A percentile compares a stretch with the other conserved stretches of the same genome.
Conservation (phyloP, 1,139 yeast species). For the Ogataea hybrid region DNA sequence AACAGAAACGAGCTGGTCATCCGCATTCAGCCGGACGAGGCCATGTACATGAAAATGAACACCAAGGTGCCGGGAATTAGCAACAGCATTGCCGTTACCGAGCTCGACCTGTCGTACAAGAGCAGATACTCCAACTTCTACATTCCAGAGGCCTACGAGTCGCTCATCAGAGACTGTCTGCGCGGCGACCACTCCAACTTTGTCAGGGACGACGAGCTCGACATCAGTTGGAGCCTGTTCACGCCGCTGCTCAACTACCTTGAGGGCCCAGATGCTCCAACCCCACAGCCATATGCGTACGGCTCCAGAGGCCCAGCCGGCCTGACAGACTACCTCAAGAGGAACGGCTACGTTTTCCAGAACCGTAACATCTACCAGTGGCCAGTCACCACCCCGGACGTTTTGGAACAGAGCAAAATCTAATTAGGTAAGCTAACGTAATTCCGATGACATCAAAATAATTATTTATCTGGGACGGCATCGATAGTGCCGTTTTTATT, state of each 20-base stretch:
- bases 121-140: conserved; percentile 82
- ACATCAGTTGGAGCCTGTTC: conserved; percentile 87
- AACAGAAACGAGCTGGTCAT: conserved; percentile 92
- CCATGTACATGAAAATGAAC: conserved; percentile 88
- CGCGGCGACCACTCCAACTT: conserved; percentile 95
- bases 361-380: conserved; percentile 68
- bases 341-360: conserved; percentile 68
- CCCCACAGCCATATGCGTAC: conserved; percentile 69
- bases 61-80: conserved; percentile 91
- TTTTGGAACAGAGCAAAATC: conserved; percentile 26
- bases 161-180: conserved; percentile 86
- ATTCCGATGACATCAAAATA: not conserved
- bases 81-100: conserved; percentile 78
- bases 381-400: conserved; percentile 70
- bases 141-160: conserved; percentile 98
- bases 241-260: conserved; percentile 84
- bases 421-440: conserved; percentile 8
- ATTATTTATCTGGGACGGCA: not conserved
- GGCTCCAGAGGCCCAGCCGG: conserved; percentile 88
- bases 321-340: conserved; percentile 57
- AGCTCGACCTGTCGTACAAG: conserved; percentile 83
- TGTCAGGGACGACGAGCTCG: conserved; percentile 97
- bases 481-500: too few relatives aligned
- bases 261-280: conserved; percentile 67
- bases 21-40: conserved; percentile 93